These are phyloP conservation scores for Rhodamnia rubescens DNA, from an alignment of 345 rosid species.

Conservation along the genomic window DNA sequence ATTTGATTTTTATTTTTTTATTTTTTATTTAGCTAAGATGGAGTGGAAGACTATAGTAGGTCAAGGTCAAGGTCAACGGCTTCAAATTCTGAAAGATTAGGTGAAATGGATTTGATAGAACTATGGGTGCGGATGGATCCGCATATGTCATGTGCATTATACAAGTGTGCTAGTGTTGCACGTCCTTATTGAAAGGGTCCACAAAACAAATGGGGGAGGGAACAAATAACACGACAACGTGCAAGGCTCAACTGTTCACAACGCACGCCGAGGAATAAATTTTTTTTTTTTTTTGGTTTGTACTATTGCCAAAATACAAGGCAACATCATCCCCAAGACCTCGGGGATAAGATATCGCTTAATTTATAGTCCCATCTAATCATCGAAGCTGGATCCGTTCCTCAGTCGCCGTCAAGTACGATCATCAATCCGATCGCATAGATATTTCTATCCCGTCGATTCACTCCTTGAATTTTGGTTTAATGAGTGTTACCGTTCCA, in stretches of 20 bases:
- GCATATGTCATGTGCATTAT: not conserved
- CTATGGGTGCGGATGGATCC: not conserved
- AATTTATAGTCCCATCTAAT: not conserved
- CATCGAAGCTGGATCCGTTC: not conserved
- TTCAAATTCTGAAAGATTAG: not conserved
- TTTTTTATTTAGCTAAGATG: not conserved
- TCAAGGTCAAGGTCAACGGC: not conserved
- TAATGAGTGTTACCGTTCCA: not conserved
- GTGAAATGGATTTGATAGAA: not conserved
- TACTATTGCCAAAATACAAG: not conserved
- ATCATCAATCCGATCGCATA: fast-evolving
- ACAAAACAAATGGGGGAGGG: not conserved
- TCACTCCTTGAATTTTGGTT: not conserved
- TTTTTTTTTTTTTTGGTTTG: not conserved
- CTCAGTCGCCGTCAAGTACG: not conserved
- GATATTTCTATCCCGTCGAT: not conserved
- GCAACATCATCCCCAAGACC: not conserved
- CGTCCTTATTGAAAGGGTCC: not conserved
- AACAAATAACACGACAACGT: not conserved
- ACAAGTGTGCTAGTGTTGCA: not conserved
- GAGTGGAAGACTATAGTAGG: not conserved
- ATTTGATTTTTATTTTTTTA: not conserved
- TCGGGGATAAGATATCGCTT: not conserved
- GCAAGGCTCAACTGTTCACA: not conserved
- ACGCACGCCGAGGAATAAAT: not conserved